Evolutionary conservation across 805 yeast genomes (phyloP).

Genomic region (Kodamaea neixiangensis): DNA sequence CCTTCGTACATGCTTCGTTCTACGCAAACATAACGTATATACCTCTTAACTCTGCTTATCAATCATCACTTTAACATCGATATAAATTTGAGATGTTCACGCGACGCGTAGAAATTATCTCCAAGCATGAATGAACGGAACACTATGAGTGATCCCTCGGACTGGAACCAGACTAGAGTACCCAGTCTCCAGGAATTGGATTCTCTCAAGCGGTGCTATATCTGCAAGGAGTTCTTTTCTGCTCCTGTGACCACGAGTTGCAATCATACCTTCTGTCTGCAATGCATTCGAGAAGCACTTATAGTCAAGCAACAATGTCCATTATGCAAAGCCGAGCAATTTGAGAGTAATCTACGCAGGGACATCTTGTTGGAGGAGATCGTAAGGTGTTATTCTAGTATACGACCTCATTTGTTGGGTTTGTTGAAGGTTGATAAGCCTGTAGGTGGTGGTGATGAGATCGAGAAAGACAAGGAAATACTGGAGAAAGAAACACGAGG

Average conservation of each 20-base stretch:
- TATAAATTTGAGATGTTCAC: not conserved
- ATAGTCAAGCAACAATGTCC: constrained; percentile 70
- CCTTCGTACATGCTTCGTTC: too few relatives aligned
- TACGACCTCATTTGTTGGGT: constrained; percentile 44
- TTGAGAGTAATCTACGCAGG: constrained; percentile 68
- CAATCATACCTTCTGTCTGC: constrained; percentile 86
- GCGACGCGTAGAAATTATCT: constrained; percentile 7
- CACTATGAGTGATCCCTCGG: constrained; percentile 65
- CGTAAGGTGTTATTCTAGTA: constrained; percentile 49
- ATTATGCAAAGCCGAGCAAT: constrained; percentile 67
- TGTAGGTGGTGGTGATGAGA: not conserved
- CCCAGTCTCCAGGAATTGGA: constrained; percentile 67
- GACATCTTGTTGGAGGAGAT: constrained; percentile 74
- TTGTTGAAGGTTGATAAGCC: constrained; percentile 17
- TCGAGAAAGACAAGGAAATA: not conserved
- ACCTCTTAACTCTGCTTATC: not conserved
- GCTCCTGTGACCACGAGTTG: constrained; percentile 86
- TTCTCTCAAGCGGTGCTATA: constrained; percentile 74
- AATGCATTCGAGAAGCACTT: constrained; percentile 76
- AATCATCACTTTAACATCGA: not conserved
- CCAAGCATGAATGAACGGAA: not conserved
- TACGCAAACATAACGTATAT: too few relatives aligned
- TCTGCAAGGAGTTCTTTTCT: constrained; percentile 78
- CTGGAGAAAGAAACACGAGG: not conserved
- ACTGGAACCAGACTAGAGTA: constrained; percentile 57